Evolutionary conservation across 1,284 basidiomycete species (phyloP).

Genomic region (Tranzscheliella williamsii): DNA sequence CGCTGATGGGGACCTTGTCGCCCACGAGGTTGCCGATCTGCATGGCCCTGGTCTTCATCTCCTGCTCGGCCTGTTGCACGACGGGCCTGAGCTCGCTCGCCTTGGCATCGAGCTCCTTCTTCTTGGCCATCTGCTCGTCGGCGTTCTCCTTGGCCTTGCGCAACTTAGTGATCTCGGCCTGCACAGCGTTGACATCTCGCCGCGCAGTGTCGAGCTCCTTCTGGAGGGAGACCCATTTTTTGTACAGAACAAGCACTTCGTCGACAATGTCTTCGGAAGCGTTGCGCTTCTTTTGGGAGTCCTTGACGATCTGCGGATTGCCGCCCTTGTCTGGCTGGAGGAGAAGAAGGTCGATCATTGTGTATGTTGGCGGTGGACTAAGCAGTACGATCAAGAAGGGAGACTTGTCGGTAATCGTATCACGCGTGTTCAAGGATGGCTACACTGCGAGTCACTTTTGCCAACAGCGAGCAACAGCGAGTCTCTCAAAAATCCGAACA

Average conservation of each 20-base stretch:
- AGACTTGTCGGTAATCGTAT: too few species aligned
- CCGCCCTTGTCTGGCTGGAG: conserved; percentile 69
- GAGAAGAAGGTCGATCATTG: conserved; percentile 43
- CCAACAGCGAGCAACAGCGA: too few species aligned
- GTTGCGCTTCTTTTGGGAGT: conserved; percentile 88
- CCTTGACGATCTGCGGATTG: conserved; percentile 86
- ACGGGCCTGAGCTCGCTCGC: conserved; percentile 72
- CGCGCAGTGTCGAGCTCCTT: conserved; percentile 78
- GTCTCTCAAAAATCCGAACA: too few species aligned
- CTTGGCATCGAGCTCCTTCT: conserved; percentile 76
- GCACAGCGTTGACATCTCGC: conserved; percentile 83
- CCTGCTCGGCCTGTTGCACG: conserved; percentile 69
- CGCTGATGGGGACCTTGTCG: conserved; percentile 79
- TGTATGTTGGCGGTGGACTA: too few species aligned
- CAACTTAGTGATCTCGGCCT: conserved; percentile 91
- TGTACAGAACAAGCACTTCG: conserved; percentile 88
- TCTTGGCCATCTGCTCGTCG: conserved; percentile 78
- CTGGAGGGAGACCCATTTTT: conserved; percentile 86
- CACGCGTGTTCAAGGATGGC: too few species aligned
- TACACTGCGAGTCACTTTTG: too few species aligned
- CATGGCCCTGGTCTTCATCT: conserved; percentile 78
- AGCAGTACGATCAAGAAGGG: too few species aligned
- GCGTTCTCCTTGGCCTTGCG: conserved; percentile 92
- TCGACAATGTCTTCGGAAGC: conserved; percentile 88
- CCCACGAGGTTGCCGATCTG: conserved; percentile 92